Conservation (phyloP, 768 basidiomycete genomes). For the Calocera viscosa region DNA sequence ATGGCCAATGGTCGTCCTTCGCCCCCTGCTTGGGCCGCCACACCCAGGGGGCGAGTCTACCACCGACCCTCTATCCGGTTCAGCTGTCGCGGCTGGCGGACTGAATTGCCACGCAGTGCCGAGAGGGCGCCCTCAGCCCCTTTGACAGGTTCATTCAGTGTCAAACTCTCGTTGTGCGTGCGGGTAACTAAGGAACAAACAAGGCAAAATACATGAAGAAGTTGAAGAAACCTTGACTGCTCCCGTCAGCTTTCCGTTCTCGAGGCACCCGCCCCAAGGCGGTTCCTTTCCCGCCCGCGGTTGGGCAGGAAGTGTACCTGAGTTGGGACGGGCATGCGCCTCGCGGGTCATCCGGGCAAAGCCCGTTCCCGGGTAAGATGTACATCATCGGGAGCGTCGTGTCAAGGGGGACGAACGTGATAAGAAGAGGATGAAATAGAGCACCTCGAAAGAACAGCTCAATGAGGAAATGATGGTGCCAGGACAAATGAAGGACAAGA, state of each 20-base stretch:
- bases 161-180: background rate
- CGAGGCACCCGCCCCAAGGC: background rate
- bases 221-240: background rate
- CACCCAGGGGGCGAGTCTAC: too few species aligned
- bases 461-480: background rate
- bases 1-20: background rate
- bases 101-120: too few species aligned
- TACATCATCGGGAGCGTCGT: slow-evolving; percentile 4
- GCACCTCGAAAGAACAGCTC: background rate
- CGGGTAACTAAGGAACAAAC: background rate
- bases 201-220: background rate
- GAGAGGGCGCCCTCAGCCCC: too few species aligned
- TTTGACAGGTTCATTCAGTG: too few species aligned
- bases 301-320: background rate
- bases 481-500: background rate
- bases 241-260: slow-evolving; percentile 9
- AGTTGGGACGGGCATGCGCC: background rate
- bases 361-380: background rate
- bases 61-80: too few species aligned
- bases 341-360: slow-evolving; percentile 4
- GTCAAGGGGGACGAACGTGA: background rate
- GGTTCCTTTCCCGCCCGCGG: background rate
- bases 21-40: too few species aligned
- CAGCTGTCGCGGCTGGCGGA: too few species aligned
- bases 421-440: background rate